Percentiles rank a stretch among this genome's conserved stretches.
Evolutionary conservation across 345 rosid genomes (phyloP).

Genomic region (Rhodomyrtus tomentosa): DNA sequence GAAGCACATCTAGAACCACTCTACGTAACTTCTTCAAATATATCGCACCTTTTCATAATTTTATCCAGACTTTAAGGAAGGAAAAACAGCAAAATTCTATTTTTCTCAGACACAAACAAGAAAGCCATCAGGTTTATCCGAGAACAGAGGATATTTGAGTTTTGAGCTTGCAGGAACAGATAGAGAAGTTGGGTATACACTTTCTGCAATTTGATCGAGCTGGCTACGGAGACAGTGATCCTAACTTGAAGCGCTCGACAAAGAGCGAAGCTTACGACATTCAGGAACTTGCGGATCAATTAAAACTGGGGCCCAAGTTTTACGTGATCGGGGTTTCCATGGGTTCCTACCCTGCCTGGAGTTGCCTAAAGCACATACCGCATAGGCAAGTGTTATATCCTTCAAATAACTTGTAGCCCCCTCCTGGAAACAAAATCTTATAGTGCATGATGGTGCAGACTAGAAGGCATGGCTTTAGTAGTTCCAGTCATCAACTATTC

Average conservation of each 20-base stretch:
- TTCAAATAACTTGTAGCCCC: neutral
- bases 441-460: constrained; percentile 22
- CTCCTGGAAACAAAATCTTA: neutral
- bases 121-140: neutral
- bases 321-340: constrained; percentile 78
- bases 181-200: constrained; percentile 55
- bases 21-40: neutral
- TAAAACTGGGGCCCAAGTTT: constrained; percentile 53
- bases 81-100: too few relatives aligned
- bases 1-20: neutral
- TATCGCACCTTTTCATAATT: too few relatives aligned
- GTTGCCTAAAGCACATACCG: constrained; percentile 77
- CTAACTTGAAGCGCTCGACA: constrained; percentile 48
- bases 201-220: constrained; percentile 73
- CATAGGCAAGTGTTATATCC: constrained; percentile 33
- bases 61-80: too few relatives aligned
- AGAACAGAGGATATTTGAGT: neutral
- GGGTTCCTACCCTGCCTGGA: constrained; percentile 84
- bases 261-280: constrained; percentile 80
- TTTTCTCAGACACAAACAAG: neutral
- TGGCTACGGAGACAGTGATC: constrained; percentile 88
- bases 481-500: constrained; percentile 62
- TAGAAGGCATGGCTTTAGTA: constrained; percentile 66
- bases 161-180: constrained; percentile 56
- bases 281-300: constrained; percentile 65